Base-by-base conservation (phyloP, 108 stramenopile genomes). In the Conticribra weissflogii region DNA sequence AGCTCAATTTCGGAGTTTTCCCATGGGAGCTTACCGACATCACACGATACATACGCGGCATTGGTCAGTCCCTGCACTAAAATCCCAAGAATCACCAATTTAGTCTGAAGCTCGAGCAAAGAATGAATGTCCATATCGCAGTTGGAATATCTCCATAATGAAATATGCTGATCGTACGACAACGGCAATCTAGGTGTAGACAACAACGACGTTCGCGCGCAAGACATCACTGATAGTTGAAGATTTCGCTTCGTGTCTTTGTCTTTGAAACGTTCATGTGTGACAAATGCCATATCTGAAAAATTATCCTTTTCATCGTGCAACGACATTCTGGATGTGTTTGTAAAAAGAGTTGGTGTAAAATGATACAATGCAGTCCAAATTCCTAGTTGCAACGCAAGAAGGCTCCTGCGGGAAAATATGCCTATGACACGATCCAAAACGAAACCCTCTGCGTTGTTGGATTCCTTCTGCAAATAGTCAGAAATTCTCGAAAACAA, bases 301-400 rank as follows among this genome's bases (percentile, higher is more conserved):
- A 5, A 16, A 15, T 15, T 5, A 3, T 23, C 4, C 7, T 23
- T 16, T 7, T 30, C 55, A 23, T 51, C 55, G 12, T 29, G 17
- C 19, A 14, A 32, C 21, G n/a, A 64, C n/a, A n/a, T n/a, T 28
- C 22, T 44, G 8, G 53, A 60, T 28, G 12, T 24, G 3, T 12
- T 27, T 18, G 2, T 2, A 0, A 57, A 23, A n/a, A 47, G 31
- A n/a, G 15, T 8, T 8, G 71, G 66, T 0, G 66, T 29, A 18
- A 72, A 55, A 18, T 50, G 31, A 1, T 58, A 34, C 29, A 79
- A 30, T 2, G 70, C 57, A 3, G 54, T 60, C 71, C 78, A 79
- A 17, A 66, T 70, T 23, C 66, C 66, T 12, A 69, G 54, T 63
- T 68, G 78, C 14, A 79, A 5, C 5, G 78, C 57, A n/a, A 79